These are phyloP conservation scores for Cystobasidium slooffiae DNA, from an alignment of 1,284 basidiomycete genomes.

Conservation along the genomic window DNA sequence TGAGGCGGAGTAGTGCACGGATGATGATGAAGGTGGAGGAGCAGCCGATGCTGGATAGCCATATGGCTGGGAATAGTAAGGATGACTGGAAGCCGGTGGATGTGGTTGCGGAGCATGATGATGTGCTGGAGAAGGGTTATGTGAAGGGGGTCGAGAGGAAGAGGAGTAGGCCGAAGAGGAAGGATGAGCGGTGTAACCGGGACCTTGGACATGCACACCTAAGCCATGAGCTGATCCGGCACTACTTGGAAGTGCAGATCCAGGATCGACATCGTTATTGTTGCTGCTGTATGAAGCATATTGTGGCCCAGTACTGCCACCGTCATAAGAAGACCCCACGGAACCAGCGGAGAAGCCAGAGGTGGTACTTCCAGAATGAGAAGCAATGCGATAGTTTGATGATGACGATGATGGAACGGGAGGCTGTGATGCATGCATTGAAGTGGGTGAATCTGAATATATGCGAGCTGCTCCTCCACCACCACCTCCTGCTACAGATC, in stretches of 20 bases:
- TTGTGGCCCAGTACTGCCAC: not conserved
- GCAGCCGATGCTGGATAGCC: slow-evolving; percentile 8
- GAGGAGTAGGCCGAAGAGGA: not conserved
- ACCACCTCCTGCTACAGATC: not conserved
- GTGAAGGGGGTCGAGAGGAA: not conserved
- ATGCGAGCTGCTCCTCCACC: not conserved
- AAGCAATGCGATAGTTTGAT: slow-evolving; percentile 6
- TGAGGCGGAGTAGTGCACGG: not conserved
- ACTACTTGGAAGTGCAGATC: slow-evolving; percentile 16
- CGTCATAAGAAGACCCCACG: slow-evolving; percentile 28
- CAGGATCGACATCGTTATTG: slow-evolving; percentile 6
- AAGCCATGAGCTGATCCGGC: slow-evolving; percentile 30
- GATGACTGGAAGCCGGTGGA: not conserved
- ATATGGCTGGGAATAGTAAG: slow-evolving; percentile 20
- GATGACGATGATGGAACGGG: slow-evolving; percentile 5
- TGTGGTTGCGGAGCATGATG: slow-evolving; percentile 22
- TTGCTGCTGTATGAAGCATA: not conserved
- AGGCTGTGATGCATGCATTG: slow-evolving; percentile 14
- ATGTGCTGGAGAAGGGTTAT: slow-evolving; percentile 2
- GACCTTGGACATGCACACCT: slow-evolving; percentile 33
- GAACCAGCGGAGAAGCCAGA: slow-evolving; percentile 35
- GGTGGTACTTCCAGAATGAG: slow-evolving; percentile 33
- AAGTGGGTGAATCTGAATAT: slow-evolving; percentile 1
- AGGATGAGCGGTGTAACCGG: slow-evolving; percentile 10
- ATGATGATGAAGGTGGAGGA: not conserved